Evolutionary conservation across 2,329 filamentous ascomycete genomes (phyloP), one percentile per base, ranked within the genome.

Genomic region (Diaporthe eres): DNA sequence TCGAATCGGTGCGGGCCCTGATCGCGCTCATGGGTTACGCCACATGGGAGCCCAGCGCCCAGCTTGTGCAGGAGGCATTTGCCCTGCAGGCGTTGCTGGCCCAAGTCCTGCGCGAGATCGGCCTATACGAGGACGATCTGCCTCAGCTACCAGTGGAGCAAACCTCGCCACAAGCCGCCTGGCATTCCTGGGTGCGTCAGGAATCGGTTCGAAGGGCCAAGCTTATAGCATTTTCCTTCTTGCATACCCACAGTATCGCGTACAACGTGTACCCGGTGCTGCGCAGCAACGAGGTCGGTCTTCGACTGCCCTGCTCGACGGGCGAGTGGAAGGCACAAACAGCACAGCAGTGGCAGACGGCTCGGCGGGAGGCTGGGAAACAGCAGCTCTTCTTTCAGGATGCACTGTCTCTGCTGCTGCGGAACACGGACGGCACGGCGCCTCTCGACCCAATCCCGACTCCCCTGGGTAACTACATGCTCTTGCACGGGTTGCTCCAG

Each of bases 1-100:
- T 85, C 1, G 83, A 85, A 44, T 81, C 82, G 0, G 81, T 85
- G 1, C 79, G 83, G 0, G 80, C 83, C 1, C 76, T 85, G 9
- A 81, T 85, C 8, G 80, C 81, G 1, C 80, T 85, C 9, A 85
- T 85, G 84, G 84, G 81, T 1, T 85, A 81, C 42, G 84, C 84
- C 0, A 85, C 84, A 0, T 85, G 84, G 84, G 84, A 85, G 15
- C 80, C 81, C 1, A 82, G 83, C 51, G 78, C 79, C 15, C 67
- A 78, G 0, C 78, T 85, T 13, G 75, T 85, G 0, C 81, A 83
- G 19, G 84, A 85, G 49, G 83, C 84, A 0, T 85, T 85, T 25
- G 77, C 77, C 0, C 49, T 85, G 0, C 84, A 85, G 13, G 80
- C 79, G 1, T 78, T 84, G 3, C 78, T 85, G 1, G 81, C 82